Conservation (phyloP, 768 basidiomycete genomes). For the Cantharellus anzutake region DNA sequence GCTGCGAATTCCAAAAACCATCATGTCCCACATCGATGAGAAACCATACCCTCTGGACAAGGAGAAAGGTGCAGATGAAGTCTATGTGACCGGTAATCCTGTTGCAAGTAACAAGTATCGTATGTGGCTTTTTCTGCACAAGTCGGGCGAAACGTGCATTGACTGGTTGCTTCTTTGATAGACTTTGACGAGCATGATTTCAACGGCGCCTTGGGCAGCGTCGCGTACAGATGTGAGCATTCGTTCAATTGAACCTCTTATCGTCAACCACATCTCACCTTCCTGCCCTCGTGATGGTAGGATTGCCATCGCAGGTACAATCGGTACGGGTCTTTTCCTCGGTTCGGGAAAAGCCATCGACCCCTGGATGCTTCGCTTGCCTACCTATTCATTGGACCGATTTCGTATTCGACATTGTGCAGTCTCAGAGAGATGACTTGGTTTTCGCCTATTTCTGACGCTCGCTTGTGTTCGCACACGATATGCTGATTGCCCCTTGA, state of each 20-base stretch:
- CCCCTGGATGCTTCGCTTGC: conserved; percentile 42
- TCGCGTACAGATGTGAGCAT: conserved; percentile 46
- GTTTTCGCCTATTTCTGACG: conserved; percentile 56
- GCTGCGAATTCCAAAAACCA: no score
- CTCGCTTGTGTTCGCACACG: conserved; percentile 50
- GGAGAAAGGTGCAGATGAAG: no score
- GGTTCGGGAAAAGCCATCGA: conserved; percentile 43
- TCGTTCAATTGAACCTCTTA: conserved; percentile 5
- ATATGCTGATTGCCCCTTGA: conserved; percentile 28
- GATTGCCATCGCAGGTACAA: conserved; percentile 43
- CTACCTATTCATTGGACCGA: conserved; percentile 33
- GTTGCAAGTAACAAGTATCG: no score
- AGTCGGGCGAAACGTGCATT: no score
- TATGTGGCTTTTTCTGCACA: no score
- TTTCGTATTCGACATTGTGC: conserved; percentile 48
- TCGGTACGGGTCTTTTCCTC: conserved; percentile 57
- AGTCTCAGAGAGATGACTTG: conserved; percentile 66
- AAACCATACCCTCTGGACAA: no score
- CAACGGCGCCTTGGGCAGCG: conserved; percentile 58
- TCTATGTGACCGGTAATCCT: no score
- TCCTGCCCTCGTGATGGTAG: conserved; percentile 19
- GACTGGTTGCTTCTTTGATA: no score
- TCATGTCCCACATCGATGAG: no score
- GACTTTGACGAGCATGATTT: conserved; percentile 38
- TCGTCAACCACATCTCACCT: neutral